Evolutionary conservation across 495 filamentous ascomycete genomes (phyloP).

Genomic region (Penicillium subrubescens): DNA sequence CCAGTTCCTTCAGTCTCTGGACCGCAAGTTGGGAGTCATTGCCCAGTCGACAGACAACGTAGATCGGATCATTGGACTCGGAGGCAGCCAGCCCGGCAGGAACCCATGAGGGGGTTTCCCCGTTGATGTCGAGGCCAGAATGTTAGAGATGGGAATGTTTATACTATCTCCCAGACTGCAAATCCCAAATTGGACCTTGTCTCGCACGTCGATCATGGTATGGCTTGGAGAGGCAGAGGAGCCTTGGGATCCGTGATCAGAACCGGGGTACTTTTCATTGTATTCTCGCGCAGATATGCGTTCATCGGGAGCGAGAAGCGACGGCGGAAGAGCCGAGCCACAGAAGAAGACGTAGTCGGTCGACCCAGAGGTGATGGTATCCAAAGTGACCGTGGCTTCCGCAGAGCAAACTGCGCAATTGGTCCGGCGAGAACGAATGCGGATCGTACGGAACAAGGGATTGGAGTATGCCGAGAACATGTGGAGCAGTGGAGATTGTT

Average conservation of each 20-base stretch:
- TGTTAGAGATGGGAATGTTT: constrained; percentile 72
- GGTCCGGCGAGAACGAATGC: constrained; percentile 63
- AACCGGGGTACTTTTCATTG: constrained; percentile 19
- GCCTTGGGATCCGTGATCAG: neutral
- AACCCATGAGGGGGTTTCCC: constrained; percentile 37
- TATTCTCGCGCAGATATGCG: constrained; percentile 64
- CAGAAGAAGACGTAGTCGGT: constrained; percentile 83
- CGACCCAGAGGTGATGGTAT: constrained; percentile 61
- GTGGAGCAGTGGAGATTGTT: constrained; percentile 50
- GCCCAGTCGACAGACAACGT: constrained; percentile 82
- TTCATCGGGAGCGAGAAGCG: constrained; percentile 58
- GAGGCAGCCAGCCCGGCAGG: constrained; percentile 31
- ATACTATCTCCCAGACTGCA: constrained; percentile 71
- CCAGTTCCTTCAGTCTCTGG: constrained; percentile 66
- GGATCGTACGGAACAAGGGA: constrained; percentile 73
- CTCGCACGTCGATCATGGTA: constrained; percentile 77
- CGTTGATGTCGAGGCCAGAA: constrained; percentile 42
- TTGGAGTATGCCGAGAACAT: constrained; percentile 72
- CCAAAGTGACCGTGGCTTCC: constrained; percentile 58
- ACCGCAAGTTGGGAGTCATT: constrained; percentile 88
- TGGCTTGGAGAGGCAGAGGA: constrained; percentile 26
- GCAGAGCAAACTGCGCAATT: constrained; percentile 78
- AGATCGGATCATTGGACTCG: constrained; percentile 51
- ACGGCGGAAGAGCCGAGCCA: constrained; percentile 53
- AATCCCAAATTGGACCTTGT: constrained; percentile 82